Conservation (phyloP, 1,284 basidiomycete genomes). For the Vanrija humicola region DNA sequence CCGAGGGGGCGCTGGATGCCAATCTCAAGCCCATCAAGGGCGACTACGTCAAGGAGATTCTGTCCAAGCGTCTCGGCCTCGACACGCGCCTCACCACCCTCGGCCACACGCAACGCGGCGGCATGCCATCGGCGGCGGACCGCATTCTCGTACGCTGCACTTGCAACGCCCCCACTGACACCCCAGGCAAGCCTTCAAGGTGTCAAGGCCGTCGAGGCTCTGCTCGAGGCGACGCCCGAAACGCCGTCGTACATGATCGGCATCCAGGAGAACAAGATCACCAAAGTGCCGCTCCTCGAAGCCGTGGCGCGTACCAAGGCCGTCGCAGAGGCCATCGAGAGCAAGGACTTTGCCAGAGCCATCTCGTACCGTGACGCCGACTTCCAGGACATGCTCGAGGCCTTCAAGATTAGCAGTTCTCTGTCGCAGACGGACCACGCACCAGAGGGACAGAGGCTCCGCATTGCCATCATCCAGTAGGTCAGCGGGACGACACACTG, state of each 20-base stretch:
- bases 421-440: constrained; percentile 61
- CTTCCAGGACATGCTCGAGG: constrained; percentile 79
- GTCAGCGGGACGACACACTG: too few species aligned
- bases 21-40: constrained; percentile 85
- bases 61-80: constrained; percentile 78
- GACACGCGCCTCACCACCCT: constrained; percentile 98
- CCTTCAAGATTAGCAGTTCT: constrained; percentile 71
- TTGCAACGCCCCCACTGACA: neutral
- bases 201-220: constrained; percentile 83
- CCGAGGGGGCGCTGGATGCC: constrained; percentile 87
- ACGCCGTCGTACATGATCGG: constrained; percentile 98
- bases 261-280: constrained; percentile 92
- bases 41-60: constrained; percentile 83
- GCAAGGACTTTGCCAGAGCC: constrained; percentile 80
- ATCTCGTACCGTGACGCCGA: constrained; percentile 87
- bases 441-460: constrained; percentile 67
- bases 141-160: constrained; percentile 66
- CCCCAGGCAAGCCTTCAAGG: constrained; percentile 86
- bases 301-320: constrained; percentile 86
- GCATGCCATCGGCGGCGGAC: constrained; percentile 86
- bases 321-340: constrained; percentile 76
- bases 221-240: constrained; percentile 82
- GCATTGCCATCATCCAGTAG: constrained; percentile 79
- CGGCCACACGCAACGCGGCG: constrained; percentile 95
- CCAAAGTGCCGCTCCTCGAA: constrained; percentile 81